Base-by-base conservation (phyloP, 2,329 filamentous ascomycete species). In the Talaromyces sp. region DNA sequence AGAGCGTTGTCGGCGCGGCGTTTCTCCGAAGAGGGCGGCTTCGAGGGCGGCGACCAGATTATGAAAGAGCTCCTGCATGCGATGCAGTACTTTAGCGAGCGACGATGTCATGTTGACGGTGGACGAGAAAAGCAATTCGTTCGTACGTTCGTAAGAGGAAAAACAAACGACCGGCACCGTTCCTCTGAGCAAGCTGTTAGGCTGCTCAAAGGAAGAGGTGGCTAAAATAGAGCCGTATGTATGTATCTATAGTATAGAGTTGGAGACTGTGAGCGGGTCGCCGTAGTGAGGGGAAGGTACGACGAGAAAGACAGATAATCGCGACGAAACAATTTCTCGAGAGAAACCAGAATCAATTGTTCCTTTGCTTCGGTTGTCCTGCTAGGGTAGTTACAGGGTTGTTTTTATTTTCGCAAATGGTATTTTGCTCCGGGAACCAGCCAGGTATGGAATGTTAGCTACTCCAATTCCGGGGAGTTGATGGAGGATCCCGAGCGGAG, bases 41-140 rank as follows among this genome's bases (percentile, higher is more conserved):
- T 81, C 78, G 64, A 82, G 69, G 11, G 75, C 74, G 34, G 74
- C 70, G 38, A 80, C 71, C 49, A 80, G 70, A 65, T 77, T 77
- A 45, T 75, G 74, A 67, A 80, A 80, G 51, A 80, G 72, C 64
- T 78, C 72, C 69, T 78, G 78, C 73, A 80, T 71, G 64, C 76
- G 74, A 65, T 76, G 77, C 70, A 78, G 72, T 67, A 78, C 75
- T 68, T 76, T 80, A 67, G 74, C 69, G 56, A 80, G 71, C 63
- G 75, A 71, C 47, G 72, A 71, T 58, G 76, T 68, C 76, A 78
- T 78, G 70, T 68, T 73, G 67, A 68, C 40, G 38, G 47, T 13
- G n/a, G 15, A 19, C 10, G 31, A 31, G 19, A 25, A 4, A 11
- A n/a, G 17, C 49, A 15, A 56, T 34, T 36, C 27, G 53, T 36